Evolutionary conservation across 2,329 filamentous ascomycete species (phyloP).

Genomic region (Hypoxylon sp.): DNA sequence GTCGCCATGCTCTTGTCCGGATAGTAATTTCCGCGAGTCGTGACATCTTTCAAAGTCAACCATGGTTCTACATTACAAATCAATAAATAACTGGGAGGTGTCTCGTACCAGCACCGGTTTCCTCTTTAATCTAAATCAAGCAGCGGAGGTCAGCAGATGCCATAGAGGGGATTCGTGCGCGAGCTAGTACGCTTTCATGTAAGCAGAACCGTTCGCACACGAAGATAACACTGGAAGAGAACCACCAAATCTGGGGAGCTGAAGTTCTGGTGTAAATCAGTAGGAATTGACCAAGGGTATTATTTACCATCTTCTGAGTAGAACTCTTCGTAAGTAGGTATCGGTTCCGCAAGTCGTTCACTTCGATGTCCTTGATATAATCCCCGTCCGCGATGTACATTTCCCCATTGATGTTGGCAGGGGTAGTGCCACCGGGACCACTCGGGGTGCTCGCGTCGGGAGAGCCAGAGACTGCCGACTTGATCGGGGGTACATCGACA

Average conservation of each 20-base stretch:
- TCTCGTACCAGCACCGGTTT: conserved; percentile 99
- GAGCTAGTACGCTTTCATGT: conserved; percentile 73
- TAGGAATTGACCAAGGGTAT: conserved; percentile 69
- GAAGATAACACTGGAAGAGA: conserved; percentile 49
- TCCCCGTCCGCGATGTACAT: conserved; percentile 97
- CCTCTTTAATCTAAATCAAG: conserved; percentile 99
- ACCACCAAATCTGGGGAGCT: conserved; percentile 48
- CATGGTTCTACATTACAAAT: conserved; percentile 59
- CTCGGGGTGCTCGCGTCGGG: conserved; percentile 50
- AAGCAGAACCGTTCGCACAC: conserved; percentile 73
- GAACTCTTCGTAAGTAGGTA: conserved; percentile 97
- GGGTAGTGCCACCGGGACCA: conserved; percentile 45
- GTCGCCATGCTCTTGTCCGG: conserved; percentile 98
- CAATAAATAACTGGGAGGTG: conserved; percentile 59
- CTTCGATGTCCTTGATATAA: conserved; percentile 98
- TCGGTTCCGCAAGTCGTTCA: conserved; percentile 96
- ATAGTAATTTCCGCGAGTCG: conserved; percentile 94
- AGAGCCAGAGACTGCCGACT: conserved; percentile 60
- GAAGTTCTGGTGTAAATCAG: conserved; percentile 67
- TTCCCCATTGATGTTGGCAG: conserved; percentile 77
- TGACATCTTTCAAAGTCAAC: conserved; percentile 89
- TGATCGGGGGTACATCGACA: conserved; percentile 86
- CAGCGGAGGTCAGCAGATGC: conserved; percentile 91
- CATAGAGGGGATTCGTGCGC: conserved; percentile 71
- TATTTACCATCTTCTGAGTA: conserved; percentile 99